phyloP scores from a whole-genome alignment of 2,329 filamentous ascomycete species.

The Stachybotrys chartarum region DNA sequence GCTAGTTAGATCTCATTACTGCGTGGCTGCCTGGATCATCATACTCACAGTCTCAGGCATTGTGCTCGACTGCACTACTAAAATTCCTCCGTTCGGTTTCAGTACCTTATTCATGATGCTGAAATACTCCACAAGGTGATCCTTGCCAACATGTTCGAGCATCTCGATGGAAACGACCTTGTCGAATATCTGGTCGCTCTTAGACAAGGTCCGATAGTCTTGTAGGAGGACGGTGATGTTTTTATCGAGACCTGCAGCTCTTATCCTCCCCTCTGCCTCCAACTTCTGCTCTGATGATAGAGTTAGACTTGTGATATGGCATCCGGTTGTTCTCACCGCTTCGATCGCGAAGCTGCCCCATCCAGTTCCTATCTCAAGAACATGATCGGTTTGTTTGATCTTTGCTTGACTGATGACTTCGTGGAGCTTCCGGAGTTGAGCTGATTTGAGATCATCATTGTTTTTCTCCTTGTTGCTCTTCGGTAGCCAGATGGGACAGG shows the following conservation, averaged over 20 bases:
- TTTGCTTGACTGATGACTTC: slow-evolving; percentile 58
- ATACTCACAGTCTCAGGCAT: slow-evolving; percentile 50
- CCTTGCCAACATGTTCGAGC: slow-evolving; percentile 65
- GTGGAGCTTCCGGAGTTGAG: slow-evolving; percentile 60
- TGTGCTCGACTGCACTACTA: slow-evolving; percentile 70
- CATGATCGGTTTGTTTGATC: slow-evolving; percentile 58
- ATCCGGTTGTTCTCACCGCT: slow-evolving; percentile 58
- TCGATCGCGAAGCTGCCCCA: slow-evolving; percentile 71
- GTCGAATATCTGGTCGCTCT: slow-evolving; percentile 51
- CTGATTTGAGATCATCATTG: slow-evolving; percentile 35
- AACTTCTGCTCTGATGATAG: slow-evolving; percentile 62
- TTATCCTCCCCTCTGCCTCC: slow-evolving; percentile 60
- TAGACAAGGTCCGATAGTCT: slow-evolving; percentile 59
- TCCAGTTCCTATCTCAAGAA: slow-evolving; percentile 71
- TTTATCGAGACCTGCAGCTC: slow-evolving; percentile 49
- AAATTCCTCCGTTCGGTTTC: slow-evolving; percentile 59
- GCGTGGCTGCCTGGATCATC: neutral
- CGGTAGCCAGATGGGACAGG: slow-evolving; percentile 57
- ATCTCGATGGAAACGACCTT: slow-evolving; percentile 72
- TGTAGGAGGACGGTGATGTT: slow-evolving; percentile 56
- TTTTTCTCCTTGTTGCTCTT: neutral
- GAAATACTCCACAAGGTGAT: slow-evolving; percentile 63
- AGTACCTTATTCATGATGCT: slow-evolving; percentile 53
- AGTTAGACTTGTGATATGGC: slow-evolving; percentile 61
- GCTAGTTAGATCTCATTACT: neutral